Evolutionary conservation across 2,329 filamentous ascomycete genomes (phyloP).

Genomic region (Xylariaceae sp.): DNA sequence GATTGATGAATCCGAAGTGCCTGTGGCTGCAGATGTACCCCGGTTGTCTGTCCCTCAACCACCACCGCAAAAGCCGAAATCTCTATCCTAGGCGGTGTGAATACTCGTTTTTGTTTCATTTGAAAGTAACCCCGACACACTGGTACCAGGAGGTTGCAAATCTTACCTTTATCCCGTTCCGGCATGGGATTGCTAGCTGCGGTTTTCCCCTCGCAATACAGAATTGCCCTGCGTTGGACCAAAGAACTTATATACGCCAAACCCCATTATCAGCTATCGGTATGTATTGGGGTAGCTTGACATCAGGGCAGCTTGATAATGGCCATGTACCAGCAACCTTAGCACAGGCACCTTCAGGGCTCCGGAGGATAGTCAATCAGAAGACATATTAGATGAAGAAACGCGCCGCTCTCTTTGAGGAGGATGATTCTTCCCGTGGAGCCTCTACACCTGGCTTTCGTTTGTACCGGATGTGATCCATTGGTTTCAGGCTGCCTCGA

Average conservation of each 20-base stretch:
- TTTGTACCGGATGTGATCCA: background rate
- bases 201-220: background rate
- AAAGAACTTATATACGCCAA: background rate
- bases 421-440: background rate
- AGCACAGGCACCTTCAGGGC: background rate
- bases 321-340: background rate
- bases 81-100: constrained; percentile 33
- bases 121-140: constrained; percentile 12
- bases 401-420: background rate
- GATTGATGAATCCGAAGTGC: constrained; percentile 28
- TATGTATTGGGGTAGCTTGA: background rate
- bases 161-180: background rate
- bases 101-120: constrained; percentile 23
- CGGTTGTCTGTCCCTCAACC: constrained; percentile 31
- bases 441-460: background rate
- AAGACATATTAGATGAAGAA: background rate
- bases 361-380: background rate
- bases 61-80: constrained; percentile 32
- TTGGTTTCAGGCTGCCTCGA: background rate
- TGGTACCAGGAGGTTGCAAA: background rate
- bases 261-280: background rate
- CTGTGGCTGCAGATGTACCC: constrained; percentile 31
- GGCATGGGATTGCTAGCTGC: background rate
- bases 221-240: background rate
- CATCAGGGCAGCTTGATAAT: background rate